Conservation (phyloP, 176 grass and related monocot genomes). For the Carex myosuroides region DNA sequence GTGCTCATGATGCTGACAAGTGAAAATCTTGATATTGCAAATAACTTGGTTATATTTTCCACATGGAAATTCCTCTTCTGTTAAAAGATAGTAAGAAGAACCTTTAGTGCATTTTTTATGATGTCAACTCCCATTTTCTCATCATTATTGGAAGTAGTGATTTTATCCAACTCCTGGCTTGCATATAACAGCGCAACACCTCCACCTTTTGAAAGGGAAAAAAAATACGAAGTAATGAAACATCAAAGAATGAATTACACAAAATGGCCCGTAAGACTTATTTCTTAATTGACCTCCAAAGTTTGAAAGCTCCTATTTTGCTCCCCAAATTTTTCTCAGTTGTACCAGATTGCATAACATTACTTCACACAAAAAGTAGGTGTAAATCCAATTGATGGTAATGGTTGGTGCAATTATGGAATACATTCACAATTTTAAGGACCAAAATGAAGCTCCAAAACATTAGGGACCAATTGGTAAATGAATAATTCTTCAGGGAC, state of each 20-base stretch:
- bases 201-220: slow-evolving; percentile 42
- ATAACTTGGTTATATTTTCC: not conserved
- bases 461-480: not conserved
- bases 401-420: not conserved
- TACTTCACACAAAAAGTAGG: not conserved
- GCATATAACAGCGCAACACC: slow-evolving; percentile 90
- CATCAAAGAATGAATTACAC: not conserved
- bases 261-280: not conserved
- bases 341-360: not conserved
- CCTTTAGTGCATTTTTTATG: slow-evolving; percentile 95
- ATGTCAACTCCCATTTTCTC: slow-evolving; percentile 87
- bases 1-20: not conserved
- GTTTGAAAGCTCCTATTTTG: not conserved
- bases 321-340: not conserved
- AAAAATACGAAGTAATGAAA: not conserved
- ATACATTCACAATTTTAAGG: slow-evolving; percentile 16
- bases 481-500: not conserved
- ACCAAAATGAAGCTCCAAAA: not conserved
- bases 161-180: slow-evolving; percentile 62
- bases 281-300: not conserved
- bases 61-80: not conserved
- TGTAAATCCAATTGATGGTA: not conserved
- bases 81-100: slow-evolving; percentile 23
- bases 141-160: slow-evolving; percentile 55
- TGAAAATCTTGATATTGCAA: slow-evolving; percentile 2